phyloP scores from a whole-genome alignment of 2,329 filamentous ascomycete species.

The Beauveria australis region DNA sequence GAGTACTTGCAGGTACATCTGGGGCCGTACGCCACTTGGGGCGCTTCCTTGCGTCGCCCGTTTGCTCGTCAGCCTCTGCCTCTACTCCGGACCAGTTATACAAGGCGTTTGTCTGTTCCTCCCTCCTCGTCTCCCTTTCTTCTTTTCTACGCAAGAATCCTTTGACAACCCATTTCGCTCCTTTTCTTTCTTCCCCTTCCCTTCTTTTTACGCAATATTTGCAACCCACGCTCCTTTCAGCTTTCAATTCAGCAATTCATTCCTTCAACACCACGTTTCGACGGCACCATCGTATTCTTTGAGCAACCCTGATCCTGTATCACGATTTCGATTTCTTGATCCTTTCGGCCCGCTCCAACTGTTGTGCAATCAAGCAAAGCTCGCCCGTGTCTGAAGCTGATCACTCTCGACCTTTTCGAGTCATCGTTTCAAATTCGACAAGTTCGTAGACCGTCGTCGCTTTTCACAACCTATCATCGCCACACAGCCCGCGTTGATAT shows the following conservation, averaged over 20 bases:
- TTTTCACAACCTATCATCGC: background rate
- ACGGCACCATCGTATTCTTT: background rate
- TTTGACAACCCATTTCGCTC: background rate
- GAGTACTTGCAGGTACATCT: slow-evolving; percentile 3
- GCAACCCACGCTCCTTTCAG: slow-evolving; percentile 3
- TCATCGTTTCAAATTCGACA: background rate
- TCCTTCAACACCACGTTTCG: slow-evolving; percentile 3
- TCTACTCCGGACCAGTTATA: background rate
- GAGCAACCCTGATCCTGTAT: slow-evolving; percentile 5
- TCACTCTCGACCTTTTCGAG: background rate
- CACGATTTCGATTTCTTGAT: background rate
- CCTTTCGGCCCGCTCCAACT: slow-evolving; percentile 4
- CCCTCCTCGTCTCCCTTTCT: background rate
- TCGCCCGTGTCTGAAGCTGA: background rate
- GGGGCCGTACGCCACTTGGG: background rate
- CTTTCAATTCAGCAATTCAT: background rate
- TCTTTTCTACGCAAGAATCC: background rate
- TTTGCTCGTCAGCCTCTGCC: background rate
- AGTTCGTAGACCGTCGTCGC: background rate
- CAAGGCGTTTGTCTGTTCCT: background rate
- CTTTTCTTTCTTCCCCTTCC: background rate
- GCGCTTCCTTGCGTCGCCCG: background rate
- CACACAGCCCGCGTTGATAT: background rate
- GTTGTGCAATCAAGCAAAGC: slow-evolving; percentile 9
- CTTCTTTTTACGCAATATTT: background rate